Conservation (phyloP, 352 stramenopile genomes). For the Phytophthora vignae region DNA sequence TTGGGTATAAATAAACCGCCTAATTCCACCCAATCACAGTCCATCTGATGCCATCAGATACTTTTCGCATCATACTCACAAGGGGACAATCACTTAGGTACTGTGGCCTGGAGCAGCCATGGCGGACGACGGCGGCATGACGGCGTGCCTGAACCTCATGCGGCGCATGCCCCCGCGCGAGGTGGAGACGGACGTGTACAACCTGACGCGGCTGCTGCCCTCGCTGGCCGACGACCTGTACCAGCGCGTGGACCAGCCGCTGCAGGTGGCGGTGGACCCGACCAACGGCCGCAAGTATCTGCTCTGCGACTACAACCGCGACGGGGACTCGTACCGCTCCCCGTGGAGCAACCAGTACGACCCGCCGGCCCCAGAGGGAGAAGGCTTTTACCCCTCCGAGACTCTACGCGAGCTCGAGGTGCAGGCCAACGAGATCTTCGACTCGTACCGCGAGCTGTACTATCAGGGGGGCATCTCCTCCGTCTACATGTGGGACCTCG, state of each 20-base stretch:
- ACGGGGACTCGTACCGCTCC: conserved; percentile 92
- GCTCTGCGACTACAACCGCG: conserved; percentile 96
- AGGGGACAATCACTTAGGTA: not conserved
- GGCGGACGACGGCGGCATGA: conserved; percentile 60
- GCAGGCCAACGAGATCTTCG: conserved; percentile 96
- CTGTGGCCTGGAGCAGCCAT: too few relatives aligned
- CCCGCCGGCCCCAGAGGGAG: conserved; percentile 71
- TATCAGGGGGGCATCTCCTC: conserved; percentile 94
- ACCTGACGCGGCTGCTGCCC: conserved; percentile 84
- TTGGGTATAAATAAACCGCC: not conserved
- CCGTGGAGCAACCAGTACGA: conserved; percentile 96
- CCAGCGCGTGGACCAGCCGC: conserved; percentile 93
- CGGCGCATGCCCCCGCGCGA: conserved; percentile 89
- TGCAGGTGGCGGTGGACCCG: conserved; percentile 89
- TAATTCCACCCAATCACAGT: not conserved
- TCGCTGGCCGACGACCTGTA: conserved; percentile 92
- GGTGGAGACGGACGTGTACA: conserved; percentile 86
- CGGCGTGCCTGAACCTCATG: conserved; percentile 90
- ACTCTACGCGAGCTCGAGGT: conserved; percentile 92
- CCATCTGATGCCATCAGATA: not conserved
- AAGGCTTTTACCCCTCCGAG: conserved; percentile 92
- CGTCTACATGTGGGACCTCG: conserved; percentile 96
- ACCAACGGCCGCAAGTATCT: conserved; percentile 92
- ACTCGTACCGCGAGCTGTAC: conserved; percentile 97
- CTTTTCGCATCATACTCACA: not conserved